phyloP scores from a whole-genome alignment of 495 filamentous ascomycete genomes.

The Sphaerosporella brunnea region DNA sequence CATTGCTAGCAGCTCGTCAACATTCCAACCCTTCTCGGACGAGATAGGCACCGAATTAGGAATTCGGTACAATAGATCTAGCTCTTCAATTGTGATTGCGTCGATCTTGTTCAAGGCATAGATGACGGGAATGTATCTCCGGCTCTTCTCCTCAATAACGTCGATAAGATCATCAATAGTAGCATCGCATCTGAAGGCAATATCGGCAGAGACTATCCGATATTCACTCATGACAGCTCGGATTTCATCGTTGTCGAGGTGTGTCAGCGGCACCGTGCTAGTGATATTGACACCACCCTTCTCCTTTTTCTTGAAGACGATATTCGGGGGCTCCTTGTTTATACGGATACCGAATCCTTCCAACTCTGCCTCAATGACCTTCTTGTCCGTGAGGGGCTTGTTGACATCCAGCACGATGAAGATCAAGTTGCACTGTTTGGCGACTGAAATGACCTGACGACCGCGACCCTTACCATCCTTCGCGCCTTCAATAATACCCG shows the following conservation, averaged over 20 bases:
- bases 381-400: slow-evolving; percentile 93
- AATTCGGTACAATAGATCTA: slow-evolving; percentile 84
- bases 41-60: slow-evolving; percentile 93
- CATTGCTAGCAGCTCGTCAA: slow-evolving; percentile 87
- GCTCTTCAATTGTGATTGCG: slow-evolving; percentile 88
- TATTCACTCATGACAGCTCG: slow-evolving; percentile 96
- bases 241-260: slow-evolving; percentile 92
- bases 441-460: slow-evolving; percentile 95
- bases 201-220: slow-evolving; percentile 89
- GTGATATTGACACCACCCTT: slow-evolving; percentile 93
- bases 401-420: slow-evolving; percentile 98
- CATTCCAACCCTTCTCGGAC: slow-evolving; percentile 84
- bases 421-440: slow-evolving; percentile 95
- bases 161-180: slow-evolving; percentile 87
- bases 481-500: slow-evolving; percentile 95
- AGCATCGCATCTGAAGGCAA: slow-evolving; percentile 93
- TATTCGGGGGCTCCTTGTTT: slow-evolving; percentile 94
- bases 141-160: slow-evolving; percentile 81
- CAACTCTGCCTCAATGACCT: slow-evolving; percentile 87
- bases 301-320: slow-evolving; percentile 97
- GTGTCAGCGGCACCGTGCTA: slow-evolving; percentile 73
- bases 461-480: slow-evolving; percentile 97
- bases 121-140: slow-evolving; percentile 92
- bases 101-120: slow-evolving; percentile 99
- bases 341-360: slow-evolving; percentile 96